These are phyloP conservation scores for Elymus sibiricus DNA, from an alignment of 176 grass and related monocot genomes.

Conservation along the genomic window DNA sequence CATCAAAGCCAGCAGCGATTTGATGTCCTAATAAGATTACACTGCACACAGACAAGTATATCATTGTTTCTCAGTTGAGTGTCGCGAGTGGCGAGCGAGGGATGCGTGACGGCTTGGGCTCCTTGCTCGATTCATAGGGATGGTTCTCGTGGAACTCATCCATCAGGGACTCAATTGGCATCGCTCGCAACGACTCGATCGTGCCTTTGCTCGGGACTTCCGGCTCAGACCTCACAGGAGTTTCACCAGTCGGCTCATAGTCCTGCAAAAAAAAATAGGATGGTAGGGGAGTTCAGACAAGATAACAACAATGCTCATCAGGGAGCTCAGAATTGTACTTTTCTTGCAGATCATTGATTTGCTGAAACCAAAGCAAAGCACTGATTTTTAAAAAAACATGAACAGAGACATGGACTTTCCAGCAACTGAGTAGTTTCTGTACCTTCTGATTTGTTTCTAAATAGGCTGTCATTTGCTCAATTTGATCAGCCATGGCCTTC, in stretches of 20 bases:
- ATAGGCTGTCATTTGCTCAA: slow-evolving; percentile 68
- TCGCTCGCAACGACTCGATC: slow-evolving; percentile 81
- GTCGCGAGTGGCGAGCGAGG: slow-evolving; percentile 83
- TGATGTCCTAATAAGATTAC: slow-evolving; percentile 44
- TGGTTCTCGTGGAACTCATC: slow-evolving; percentile 88
- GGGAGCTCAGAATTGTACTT: slow-evolving; percentile 74
- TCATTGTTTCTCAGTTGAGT: slow-evolving; percentile 46
- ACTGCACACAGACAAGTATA: slow-evolving; percentile 3
- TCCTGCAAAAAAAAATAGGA: slow-evolving; percentile 46
- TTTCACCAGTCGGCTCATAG: slow-evolving; percentile 78
- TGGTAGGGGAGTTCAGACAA: neutral
- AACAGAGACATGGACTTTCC: neutral
- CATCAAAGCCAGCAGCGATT: slow-evolving; percentile 9
- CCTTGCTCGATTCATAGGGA: slow-evolving; percentile 72
- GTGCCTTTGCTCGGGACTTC: slow-evolving; percentile 71
- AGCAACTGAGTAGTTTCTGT: neutral
- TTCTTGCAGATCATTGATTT: slow-evolving; percentile 71
- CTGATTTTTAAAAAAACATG: neutral
- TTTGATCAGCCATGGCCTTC: slow-evolving; percentile 87
- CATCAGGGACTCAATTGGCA: slow-evolving; percentile 76
- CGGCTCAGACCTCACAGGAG: slow-evolving; percentile 57
- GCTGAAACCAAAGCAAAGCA: slow-evolving; percentile 39
- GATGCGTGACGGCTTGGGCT: slow-evolving; percentile 59
- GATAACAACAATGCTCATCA: slow-evolving; percentile 15
- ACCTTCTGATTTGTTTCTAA: slow-evolving; percentile 79